Conservation (phyloP, 2,329 filamentous ascomycete species). For the Cucurbitaria berberidis region DNA sequence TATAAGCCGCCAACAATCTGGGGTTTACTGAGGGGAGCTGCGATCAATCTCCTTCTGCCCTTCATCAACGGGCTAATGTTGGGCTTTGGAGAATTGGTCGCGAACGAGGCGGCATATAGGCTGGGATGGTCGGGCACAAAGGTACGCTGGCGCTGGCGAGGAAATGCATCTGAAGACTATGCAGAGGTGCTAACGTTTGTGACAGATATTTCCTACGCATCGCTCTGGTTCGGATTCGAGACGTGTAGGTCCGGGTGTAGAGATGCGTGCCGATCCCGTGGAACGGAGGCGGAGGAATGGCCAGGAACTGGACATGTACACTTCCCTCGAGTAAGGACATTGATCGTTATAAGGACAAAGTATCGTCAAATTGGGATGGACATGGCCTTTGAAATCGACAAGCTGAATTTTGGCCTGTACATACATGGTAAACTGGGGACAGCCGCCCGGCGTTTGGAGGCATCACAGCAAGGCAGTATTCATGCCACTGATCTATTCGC, state of each 20-base stretch:
- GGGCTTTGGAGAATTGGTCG: slow-evolving; percentile 95
- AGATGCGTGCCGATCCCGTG: slow-evolving; percentile 72
- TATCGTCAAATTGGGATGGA: slow-evolving; percentile 8
- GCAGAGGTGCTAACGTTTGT: background rate
- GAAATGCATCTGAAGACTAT: background rate
- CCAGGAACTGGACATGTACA: slow-evolving; percentile 68
- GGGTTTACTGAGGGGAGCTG: slow-evolving; percentile 83
- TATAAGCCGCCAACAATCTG: slow-evolving; percentile 90
- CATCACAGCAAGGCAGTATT: background rate
- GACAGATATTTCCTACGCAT: slow-evolving; percentile 64
- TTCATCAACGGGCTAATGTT: slow-evolving; percentile 99
- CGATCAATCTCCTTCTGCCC: slow-evolving; percentile 93
- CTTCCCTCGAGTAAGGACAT: slow-evolving; percentile 66
- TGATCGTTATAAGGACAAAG: background rate
- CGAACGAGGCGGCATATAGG: slow-evolving; percentile 91
- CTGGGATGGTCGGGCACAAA: slow-evolving; percentile 94
- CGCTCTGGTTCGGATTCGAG: slow-evolving; percentile 61
- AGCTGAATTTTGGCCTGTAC: background rate
- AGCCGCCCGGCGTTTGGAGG: background rate
- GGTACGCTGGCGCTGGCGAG: slow-evolving; percentile 59
- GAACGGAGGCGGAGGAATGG: slow-evolving; percentile 59
- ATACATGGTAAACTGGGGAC: background rate
- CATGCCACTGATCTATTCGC: background rate
- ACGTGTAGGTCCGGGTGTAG: slow-evolving; percentile 80
- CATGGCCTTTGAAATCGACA: background rate